Base-by-base conservation (phyloP, 495 filamentous ascomycete genomes). In the Platismatia glauca region DNA sequence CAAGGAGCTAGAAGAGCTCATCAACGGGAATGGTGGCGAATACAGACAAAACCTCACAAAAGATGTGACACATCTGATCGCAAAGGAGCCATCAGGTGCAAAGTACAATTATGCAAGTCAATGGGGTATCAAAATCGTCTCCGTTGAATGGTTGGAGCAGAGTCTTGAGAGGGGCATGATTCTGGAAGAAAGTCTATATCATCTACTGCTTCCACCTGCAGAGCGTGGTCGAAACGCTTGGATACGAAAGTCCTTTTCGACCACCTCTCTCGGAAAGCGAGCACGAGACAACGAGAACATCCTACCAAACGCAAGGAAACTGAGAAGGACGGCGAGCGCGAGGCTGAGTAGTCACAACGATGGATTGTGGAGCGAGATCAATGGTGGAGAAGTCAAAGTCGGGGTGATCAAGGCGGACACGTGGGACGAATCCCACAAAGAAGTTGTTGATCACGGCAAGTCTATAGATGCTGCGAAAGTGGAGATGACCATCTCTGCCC, bases 141-240 rank as follows among this genome's bases (percentile, higher is more conserved):
- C 85, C 5, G 69, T 85, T 39, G 88, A 95, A 71, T 98, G 94
- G 94, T 79, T 97, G 53, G 74, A 82, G 33, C 86, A 97, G 63
- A 92, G 91, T 69, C 66, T 94, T 59, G 85, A 89, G 67, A 84
- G 94, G 60, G 95, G 94, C n/a, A 92, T 98, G 90, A 86, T 89
- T 4, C 78, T 98, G 29, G 88, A 96, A 37, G 95, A 96, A 69
- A 78, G 78, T 15, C 82, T 82, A 62, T 98, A 95, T 71, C 84
- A 94, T 70, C 91, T 89, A 3, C 72, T 76, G 38, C 63, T 91
- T 15, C 84, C 90, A 9, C 55, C 65, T 15, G 84, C 87, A 65
- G 77, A 90, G 69, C 84, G 90, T 68, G 94, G 94, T 0, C 76
- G 77, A 11, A 89, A 86, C 8, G 93, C 94, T 57, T 95, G 89